Base-by-base conservation (phyloP, 2,329 filamentous ascomycete genomes). In the Xylariales sp. region DNA sequence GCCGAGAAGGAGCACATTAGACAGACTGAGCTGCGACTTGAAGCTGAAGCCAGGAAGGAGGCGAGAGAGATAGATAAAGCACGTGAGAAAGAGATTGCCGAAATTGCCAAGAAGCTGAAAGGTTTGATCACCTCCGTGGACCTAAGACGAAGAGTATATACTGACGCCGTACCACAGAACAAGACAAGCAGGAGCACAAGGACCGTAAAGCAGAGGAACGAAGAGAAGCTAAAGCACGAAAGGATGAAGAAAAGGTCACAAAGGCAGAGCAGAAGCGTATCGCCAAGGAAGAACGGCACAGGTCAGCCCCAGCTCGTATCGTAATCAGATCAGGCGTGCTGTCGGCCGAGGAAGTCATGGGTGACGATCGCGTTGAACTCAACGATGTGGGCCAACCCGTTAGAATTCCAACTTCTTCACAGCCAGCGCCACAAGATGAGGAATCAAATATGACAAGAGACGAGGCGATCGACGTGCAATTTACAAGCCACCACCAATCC, bases 1-100 rank as follows among this genome's bases (percentile, higher is more conserved):
- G 86, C 86, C 0, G 84, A 89, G 53, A 72, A 72, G 44, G 82
- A 88, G 55, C 72, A 78, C 27, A 85, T 83, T 33, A 74, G 81
- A 42, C 74, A 85, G 43, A 70, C 81, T 32, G 76, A 81, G 46
- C 61, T 76, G 10, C 72, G 75, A 29, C 57, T 80, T 14, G 83
- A 88, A 42, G 69, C 79, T 43, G 80, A 88, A 41, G 70, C 80
- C 45, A 74, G 76, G 50, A 74, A 82, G 54, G 73, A 81, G 37
- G 71, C 80, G 34, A 72, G 76, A 48, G 54, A 66, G 55, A 61
- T 55, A 49, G 62, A 66, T 50, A 76, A 67, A 60, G 61, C 62
- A 6, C 65, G 70, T 10, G 71, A 76, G 33, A 70, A 62, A 42
- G 75, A 80, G 53, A 56, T 72, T 4, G 72, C 72, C 37, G 71